phyloP scores from a whole-genome alignment of 257 asterid species.

The Solanum verrucosum region DNA sequence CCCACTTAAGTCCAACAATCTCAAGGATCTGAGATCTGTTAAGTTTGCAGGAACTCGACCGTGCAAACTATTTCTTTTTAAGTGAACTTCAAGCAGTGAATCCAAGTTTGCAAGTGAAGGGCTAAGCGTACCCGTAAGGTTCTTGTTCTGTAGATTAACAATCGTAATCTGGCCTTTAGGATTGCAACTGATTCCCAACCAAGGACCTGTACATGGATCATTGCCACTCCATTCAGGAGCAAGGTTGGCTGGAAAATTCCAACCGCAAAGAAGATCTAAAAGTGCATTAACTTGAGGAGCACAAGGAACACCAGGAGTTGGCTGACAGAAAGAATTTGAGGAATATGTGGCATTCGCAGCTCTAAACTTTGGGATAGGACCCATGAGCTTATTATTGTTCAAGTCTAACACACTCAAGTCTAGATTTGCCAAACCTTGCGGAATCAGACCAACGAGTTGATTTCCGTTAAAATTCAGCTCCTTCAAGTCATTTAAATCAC shows the following conservation, averaged over 20 bases:
- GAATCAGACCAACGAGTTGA: slow-evolving; percentile 55
- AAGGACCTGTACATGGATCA: slow-evolving; percentile 62
- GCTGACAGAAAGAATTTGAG: slow-evolving; percentile 56
- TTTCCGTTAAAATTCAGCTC: slow-evolving; percentile 55
- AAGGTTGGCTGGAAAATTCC: slow-evolving; percentile 46
- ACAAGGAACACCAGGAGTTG: slow-evolving; percentile 43
- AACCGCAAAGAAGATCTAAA: slow-evolving; percentile 46
- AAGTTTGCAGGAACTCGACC: slow-evolving; percentile 49
- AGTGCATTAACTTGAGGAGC: slow-evolving; percentile 61
- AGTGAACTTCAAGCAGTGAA: slow-evolving; percentile 55
- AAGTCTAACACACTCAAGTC: slow-evolving; percentile 35
- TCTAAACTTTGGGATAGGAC: slow-evolving; percentile 60
- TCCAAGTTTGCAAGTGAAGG: slow-evolving; percentile 49
- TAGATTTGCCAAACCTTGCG: slow-evolving; percentile 46
- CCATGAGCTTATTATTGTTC: slow-evolving; percentile 79
- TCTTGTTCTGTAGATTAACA: slow-evolving; percentile 49
- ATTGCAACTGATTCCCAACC: slow-evolving; percentile 67
- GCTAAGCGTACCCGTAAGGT: slow-evolving; percentile 66
- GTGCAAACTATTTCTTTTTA: slow-evolving; percentile 51
- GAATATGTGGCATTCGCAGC: slow-evolving; percentile 28
- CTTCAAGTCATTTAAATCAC: slow-evolving; percentile 37
- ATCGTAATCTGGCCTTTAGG: slow-evolving; percentile 36
- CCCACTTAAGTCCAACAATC: slow-evolving; percentile 50
- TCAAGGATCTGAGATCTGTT: slow-evolving; percentile 36
- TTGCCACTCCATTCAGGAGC: slow-evolving; percentile 60